These are phyloP conservation scores for Wallacemonas sp. DNA, from an alignment of 208 protist species.

Conservation along the genomic window DNA sequence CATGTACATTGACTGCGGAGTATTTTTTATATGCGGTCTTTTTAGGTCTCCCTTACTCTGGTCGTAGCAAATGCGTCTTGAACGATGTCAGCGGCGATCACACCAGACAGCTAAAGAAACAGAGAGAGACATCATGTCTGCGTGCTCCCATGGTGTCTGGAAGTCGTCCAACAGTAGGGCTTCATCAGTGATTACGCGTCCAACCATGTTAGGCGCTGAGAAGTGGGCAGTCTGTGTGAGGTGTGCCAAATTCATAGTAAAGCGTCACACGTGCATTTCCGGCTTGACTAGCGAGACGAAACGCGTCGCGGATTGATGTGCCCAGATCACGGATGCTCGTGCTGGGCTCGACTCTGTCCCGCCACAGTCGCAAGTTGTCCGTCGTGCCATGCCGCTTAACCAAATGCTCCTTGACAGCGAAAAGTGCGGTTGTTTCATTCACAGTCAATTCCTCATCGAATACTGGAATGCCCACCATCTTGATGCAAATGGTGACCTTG, in stretches of 20 bases:
- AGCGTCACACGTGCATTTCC: constrained; percentile 28
- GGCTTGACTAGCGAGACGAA: constrained; percentile 19
- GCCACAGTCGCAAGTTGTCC: constrained; percentile 52
- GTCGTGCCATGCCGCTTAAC: constrained; percentile 53
- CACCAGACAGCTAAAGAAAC: background rate
- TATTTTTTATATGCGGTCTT: no score
- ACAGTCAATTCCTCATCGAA: constrained; percentile 60
- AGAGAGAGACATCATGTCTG: no score
- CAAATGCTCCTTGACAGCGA: constrained; percentile 46
- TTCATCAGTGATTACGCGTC: no score
- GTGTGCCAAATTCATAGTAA: constrained; percentile 74
- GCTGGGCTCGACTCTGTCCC: constrained; percentile 66
- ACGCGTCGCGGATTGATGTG: constrained; percentile 45
- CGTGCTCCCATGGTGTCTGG: no score
- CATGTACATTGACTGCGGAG: no score
- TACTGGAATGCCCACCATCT: constrained; percentile 74
- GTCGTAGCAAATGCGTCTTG: background rate
- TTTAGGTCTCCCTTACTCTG: no score
- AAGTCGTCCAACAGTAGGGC: no score
- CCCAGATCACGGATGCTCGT: constrained; percentile 57
- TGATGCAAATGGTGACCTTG: constrained; percentile 24
- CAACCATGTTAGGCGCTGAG: constrained; percentile 28
- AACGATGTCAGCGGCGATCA: background rate
- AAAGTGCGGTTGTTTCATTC: constrained; percentile 32
- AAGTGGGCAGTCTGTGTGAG: constrained; percentile 33